phyloP scores from a whole-genome alignment of 352 stramenopile genomes.

The Pseudoperonospora humuli region DNA sequence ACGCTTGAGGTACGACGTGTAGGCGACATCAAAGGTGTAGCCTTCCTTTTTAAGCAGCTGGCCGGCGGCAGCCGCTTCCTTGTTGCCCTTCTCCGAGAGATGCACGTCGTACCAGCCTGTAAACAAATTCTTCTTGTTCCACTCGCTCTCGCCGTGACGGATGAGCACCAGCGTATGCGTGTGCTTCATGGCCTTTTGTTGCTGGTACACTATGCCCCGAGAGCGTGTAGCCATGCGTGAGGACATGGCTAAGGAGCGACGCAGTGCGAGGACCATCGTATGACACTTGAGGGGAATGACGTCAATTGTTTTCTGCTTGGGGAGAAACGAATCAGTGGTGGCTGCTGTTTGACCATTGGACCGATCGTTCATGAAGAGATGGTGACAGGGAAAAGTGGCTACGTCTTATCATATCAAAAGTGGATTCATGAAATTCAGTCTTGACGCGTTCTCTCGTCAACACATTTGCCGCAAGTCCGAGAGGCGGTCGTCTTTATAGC shows the following conservation, averaged over 20 bases:
- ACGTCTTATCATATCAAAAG: conserved; percentile 9
- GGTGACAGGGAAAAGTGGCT: background rate
- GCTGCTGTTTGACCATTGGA: conserved; percentile 3
- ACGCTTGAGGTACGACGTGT: conserved; percentile 93
- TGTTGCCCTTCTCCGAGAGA: conserved; percentile 84
- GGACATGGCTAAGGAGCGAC: conserved; percentile 38
- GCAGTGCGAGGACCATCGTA: conserved; percentile 51
- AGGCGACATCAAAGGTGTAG: conserved; percentile 93
- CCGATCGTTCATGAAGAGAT: conserved; percentile 3
- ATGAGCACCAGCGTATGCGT: conserved; percentile 89
- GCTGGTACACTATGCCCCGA: conserved; percentile 37
- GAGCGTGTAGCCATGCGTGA: conserved; percentile 24
- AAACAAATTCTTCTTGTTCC: conserved; percentile 93
- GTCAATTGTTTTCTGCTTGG: conserved; percentile 24
- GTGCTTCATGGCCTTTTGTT: conserved; percentile 63
- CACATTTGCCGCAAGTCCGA: conserved; percentile 1
- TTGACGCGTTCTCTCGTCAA: conserved; percentile 1
- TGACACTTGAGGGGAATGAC: conserved; percentile 16
- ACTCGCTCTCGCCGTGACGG: conserved; percentile 91
- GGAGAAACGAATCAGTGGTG: conserved; percentile 1
- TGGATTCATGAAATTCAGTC: conserved; percentile 14
- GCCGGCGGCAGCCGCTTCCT: conserved; percentile 87
- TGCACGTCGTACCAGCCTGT: conserved; percentile 93
- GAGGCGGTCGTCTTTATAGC: conserved; percentile 21
- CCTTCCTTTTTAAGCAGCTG: conserved; percentile 87